Evolutionary conservation across 331 rosid species (phyloP).

Genomic region (Arachis monticola): DNA sequence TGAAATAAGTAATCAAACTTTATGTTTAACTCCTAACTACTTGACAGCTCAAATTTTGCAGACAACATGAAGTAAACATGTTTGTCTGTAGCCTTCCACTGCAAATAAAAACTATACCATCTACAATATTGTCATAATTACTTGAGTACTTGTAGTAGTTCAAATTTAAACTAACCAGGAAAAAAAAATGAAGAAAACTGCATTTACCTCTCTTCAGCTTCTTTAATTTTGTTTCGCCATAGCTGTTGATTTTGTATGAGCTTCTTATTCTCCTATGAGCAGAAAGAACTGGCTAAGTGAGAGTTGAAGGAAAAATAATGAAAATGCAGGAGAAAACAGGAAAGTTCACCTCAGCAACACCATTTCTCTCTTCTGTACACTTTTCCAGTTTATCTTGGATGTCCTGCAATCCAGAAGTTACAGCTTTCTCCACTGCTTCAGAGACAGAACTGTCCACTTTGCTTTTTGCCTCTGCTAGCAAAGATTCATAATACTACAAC

Average conservation of each 20-base stretch:
- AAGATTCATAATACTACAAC: conserved; percentile 74
- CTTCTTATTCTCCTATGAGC: conserved; percentile 60
- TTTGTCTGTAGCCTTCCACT: neutral
- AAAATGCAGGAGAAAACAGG: neutral
- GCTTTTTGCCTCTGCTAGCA: conserved; percentile 72
- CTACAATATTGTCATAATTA: conserved; percentile 13
- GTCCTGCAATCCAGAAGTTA: conserved; percentile 65
- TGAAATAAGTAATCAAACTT: conserved; percentile 13
- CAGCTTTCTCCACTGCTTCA: conserved; percentile 81
- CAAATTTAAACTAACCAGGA: neutral
- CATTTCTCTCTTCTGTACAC: conserved; percentile 60
- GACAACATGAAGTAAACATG: neutral
- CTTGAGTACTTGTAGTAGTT: neutral
- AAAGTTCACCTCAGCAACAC: conserved; percentile 61
- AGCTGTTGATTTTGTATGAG: conserved; percentile 81
- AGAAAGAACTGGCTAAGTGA: conserved; percentile 36
- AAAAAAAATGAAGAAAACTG: neutral
- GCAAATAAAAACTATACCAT: neutral
- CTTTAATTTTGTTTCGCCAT: conserved; percentile 64
- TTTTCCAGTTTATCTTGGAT: conserved; percentile 75
- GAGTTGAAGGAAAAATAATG: conserved; percentile 8
- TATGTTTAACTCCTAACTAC: neutral
- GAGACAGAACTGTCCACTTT: conserved; percentile 61
- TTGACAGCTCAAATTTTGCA: conserved; percentile 1
- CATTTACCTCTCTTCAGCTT: conserved; percentile 74